phyloP scores from a whole-genome alignment of 116 monocot species.

The Dioscorea cayenensis region DNA sequence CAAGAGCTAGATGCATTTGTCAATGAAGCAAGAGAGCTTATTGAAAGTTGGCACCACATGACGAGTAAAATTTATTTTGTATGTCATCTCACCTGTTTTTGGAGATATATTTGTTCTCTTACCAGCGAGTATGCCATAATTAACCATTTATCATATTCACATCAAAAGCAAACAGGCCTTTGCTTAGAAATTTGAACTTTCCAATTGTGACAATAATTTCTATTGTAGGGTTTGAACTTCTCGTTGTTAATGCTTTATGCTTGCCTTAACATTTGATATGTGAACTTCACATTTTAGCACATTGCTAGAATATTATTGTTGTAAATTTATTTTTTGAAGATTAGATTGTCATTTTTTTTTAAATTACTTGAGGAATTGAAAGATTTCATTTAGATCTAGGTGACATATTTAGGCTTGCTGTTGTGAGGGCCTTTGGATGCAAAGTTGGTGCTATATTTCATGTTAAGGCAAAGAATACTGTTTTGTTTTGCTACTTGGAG shows the following conservation, averaged over 20 bases:
- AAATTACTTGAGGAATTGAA: too few relatives aligned
- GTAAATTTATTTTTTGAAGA: too few relatives aligned
- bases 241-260: too few relatives aligned
- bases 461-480: too few relatives aligned
- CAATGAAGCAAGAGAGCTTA: conserved; percentile 45
- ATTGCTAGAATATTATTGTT: too few relatives aligned
- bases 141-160: not conserved
- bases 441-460: too few relatives aligned
- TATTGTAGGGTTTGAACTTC: not conserved
- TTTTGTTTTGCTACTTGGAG: too few relatives aligned
- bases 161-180: too few relatives aligned
- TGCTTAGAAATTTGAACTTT: not conserved
- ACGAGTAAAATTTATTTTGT: conserved; percentile 89
- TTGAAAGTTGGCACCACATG: conserved; percentile 60
- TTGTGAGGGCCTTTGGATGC: not conserved
- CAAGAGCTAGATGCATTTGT: conserved; percentile 44
- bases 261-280: too few relatives aligned
- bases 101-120: not conserved
- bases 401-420: not conserved
- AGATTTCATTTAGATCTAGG: not conserved
- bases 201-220: not conserved
- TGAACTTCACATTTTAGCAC: too few relatives aligned
- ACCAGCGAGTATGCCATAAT: not conserved
- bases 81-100: conserved; percentile 14
- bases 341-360: too few relatives aligned